Base-by-base conservation (phyloP, 2,329 filamentous ascomycete genomes). In the Aplosporella prunicola region DNA sequence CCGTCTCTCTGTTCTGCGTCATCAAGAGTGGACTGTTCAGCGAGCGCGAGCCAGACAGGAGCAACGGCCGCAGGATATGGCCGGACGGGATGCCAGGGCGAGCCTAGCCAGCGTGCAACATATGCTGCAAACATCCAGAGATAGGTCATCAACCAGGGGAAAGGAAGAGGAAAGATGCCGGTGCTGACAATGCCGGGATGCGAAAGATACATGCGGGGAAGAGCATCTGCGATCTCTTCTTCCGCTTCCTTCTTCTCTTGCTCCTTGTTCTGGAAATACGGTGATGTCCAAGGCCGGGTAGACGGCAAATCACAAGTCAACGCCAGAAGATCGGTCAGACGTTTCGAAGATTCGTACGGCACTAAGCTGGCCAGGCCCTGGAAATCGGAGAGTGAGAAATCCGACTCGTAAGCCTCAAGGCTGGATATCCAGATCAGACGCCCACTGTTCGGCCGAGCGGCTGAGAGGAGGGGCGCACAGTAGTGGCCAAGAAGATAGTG, bases 161-260 rank as follows among this genome's bases (percentile, higher is more conserved):
- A 69, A 33, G 76, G 72, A 6, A 95, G 70, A 1, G 83, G 79
- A 45, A 95, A 74, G 45, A 98, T 82, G 2, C 78, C 74, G 2
- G 88, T 94, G 36, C 75, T 80, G 46, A 88, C 82, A 44, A 98
- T 74, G 44, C 91, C 91, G 0, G 91, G 91, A 55, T 98, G 91
- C 0, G 78, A 71, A 43, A 93, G 56, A 62, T 91, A 93, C 51
- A 84, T 77, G 39, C 69, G 72, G 0, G 85, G 82, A 39, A 42
- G 48, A 3, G 27, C 52, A 24, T n/a, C n/a, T 24, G 22, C 22
- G 8, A n/a, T 20, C 13, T 40, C 31, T 23, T 40, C 30, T 9
- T 35, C 39, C 47, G 43, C 15, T 40, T 42, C 33, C 41, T 47
- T 37, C 17, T 56, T 38, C 40, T 51, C 35, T 13, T 45, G 33